Evolutionary conservation across 1,284 basidiomycete genomes (phyloP).

Genomic region (Cryptococcus sp.): DNA sequence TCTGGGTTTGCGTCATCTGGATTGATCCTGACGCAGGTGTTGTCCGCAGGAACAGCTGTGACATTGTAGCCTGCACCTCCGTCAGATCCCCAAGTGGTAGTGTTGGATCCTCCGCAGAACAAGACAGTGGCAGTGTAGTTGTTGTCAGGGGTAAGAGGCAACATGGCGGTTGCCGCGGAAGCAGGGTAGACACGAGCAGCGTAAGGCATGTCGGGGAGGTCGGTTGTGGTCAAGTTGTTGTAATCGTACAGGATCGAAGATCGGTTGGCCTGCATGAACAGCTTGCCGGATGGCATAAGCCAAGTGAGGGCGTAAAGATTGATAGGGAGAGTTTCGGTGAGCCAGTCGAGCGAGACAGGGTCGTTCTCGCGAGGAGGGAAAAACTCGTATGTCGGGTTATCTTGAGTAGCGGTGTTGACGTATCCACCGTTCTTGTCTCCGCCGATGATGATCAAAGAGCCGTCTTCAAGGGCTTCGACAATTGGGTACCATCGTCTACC

Average conservation of each 20-base stretch:
- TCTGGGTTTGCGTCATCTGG: constrained; percentile 71
- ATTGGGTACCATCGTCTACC: constrained; percentile 79
- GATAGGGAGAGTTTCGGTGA: constrained; percentile 79
- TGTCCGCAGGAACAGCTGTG: constrained; percentile 52
- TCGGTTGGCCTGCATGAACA: constrained; percentile 79
- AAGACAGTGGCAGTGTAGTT: constrained; percentile 81
- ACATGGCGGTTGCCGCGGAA: constrained; percentile 84
- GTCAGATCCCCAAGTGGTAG: constrained; percentile 50
- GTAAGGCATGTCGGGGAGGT: constrained; percentile 55
- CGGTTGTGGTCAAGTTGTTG: constrained; percentile 55
- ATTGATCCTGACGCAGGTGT: constrained; percentile 61
- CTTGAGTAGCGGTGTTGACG: constrained; percentile 66
- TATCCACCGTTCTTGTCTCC: constrained; percentile 59
- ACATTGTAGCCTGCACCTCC: constrained; percentile 51
- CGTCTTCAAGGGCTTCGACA: constrained; percentile 57
- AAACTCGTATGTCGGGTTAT: constrained; percentile 77
- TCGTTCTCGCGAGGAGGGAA: constrained; percentile 65
- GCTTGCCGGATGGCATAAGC: constrained; percentile 69
- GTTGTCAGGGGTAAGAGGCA: constrained; percentile 85
- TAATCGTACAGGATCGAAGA: constrained; percentile 64
- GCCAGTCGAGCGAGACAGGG: constrained; percentile 71
- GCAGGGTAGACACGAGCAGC: constrained; percentile 88
- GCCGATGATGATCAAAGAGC: constrained; percentile 57
- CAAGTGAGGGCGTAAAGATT: constrained; percentile 87
- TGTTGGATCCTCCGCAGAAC: constrained; percentile 84